These are phyloP conservation scores for Magnaporthales sp. DNA, from an alignment of 2,329 filamentous ascomycete species.

Conservation along the genomic window DNA sequence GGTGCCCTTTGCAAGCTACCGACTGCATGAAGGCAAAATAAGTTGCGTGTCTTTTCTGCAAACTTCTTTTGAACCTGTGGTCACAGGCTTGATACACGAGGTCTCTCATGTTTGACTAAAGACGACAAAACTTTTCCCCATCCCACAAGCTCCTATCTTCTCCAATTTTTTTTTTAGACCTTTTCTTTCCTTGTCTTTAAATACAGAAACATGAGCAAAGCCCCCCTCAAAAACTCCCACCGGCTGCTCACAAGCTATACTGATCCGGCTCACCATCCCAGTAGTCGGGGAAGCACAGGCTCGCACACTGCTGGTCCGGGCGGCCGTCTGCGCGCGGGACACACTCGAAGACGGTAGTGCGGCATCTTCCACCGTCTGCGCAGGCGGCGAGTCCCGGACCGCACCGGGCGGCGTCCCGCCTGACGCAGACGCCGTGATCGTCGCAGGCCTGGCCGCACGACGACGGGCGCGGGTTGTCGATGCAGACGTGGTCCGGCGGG, in stretches of 20 bases:
- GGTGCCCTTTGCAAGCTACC: background rate
- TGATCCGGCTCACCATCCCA: background rate
- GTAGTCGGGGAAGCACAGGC: background rate
- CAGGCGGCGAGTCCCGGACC: background rate
- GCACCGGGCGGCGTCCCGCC: background rate
- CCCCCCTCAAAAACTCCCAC: background rate
- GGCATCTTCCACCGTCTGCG: background rate
- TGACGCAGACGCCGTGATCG: background rate
- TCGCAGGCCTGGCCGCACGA: slow-evolving; percentile 2
- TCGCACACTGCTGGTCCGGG: background rate
- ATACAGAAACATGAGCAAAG: background rate
- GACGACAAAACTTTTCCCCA: background rate
- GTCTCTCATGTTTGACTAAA: background rate
- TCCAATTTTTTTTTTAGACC: background rate
- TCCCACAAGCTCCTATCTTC: background rate
- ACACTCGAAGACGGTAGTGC: background rate
- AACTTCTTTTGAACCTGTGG: background rate
- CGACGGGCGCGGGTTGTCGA: slow-evolving; percentile 1
- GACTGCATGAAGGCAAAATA: background rate
- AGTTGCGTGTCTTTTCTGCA: background rate
- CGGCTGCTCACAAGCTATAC: background rate
- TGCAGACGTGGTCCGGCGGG: background rate
- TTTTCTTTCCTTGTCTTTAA: background rate
- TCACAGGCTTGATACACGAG: background rate
- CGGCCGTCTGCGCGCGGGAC: background rate